These are phyloP conservation scores for Leccinum subfulvum DNA, from an alignment of 1,284 basidiomycete genomes.

Conservation along the genomic window DNA sequence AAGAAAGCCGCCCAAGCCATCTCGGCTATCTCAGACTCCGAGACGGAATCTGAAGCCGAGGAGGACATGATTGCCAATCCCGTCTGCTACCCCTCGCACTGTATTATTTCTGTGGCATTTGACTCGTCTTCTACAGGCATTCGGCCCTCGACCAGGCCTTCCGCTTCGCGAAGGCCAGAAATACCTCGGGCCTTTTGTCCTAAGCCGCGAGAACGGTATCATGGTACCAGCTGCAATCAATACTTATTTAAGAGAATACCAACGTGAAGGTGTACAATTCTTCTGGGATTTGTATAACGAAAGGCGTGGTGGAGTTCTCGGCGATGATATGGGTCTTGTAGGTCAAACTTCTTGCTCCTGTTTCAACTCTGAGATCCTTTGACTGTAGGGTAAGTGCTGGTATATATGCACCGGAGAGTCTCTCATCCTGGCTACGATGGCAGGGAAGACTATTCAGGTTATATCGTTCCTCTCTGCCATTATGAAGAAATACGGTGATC, in stretches of 20 bases:
- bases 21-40: constrained; percentile 31
- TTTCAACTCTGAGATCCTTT: constrained; percentile 5
- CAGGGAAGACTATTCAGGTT: constrained; percentile 86
- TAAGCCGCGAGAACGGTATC: constrained; percentile 47
- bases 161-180: constrained; percentile 45
- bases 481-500: constrained; percentile 72
- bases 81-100: constrained; percentile 13
- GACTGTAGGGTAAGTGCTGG: constrained; percentile 23
- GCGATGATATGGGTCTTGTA: constrained; percentile 89
- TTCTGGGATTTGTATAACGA: constrained; percentile 67
- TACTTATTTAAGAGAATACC: constrained; percentile 79
- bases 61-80: constrained; percentile 32
- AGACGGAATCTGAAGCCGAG: constrained; percentile 48
- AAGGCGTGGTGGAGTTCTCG: constrained; percentile 70
- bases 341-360: constrained; percentile 25
- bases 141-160: constrained; percentile 53
- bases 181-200: constrained; percentile 41
- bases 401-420: background rate
- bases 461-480: constrained; percentile 84
- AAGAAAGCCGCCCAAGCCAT: constrained; percentile 11
- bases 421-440: background rate
- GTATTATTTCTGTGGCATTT: background rate
- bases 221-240: constrained; percentile 74
- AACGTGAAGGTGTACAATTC: constrained; percentile 78
- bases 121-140: constrained; percentile 29